phyloP scores from a whole-genome alignment of 495 filamentous ascomycete genomes.

The Hypomontagnella submonticulosa region DNA sequence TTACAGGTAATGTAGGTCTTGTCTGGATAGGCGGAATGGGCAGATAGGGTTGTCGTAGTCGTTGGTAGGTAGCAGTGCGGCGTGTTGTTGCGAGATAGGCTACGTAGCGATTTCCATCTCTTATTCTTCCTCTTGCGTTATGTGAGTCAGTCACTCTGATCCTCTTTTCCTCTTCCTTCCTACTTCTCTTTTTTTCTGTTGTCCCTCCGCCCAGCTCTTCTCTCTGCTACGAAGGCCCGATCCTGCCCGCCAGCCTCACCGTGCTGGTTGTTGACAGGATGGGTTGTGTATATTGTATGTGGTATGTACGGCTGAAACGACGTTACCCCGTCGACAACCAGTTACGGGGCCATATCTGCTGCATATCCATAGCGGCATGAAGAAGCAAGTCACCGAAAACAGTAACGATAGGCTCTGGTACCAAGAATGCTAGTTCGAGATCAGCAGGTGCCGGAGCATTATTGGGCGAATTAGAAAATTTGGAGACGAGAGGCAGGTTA shows the following conservation, averaged over 20 bases:
- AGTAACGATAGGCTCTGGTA: slow-evolving; percentile 38
- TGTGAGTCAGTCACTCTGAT: slow-evolving; percentile 33
- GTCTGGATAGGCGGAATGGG: too few species aligned
- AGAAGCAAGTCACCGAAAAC: slow-evolving; percentile 28
- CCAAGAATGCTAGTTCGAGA: slow-evolving; percentile 28
- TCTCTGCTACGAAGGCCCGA: not conserved
- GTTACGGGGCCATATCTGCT: slow-evolving; percentile 25
- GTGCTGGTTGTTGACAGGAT: not conserved
- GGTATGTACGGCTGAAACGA: slow-evolving; percentile 22
- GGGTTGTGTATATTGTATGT: too few species aligned
- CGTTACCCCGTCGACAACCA: slow-evolving; percentile 6
- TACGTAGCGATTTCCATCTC: slow-evolving; percentile 25
- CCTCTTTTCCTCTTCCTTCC: not conserved
- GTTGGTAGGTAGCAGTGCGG: slow-evolving; percentile 31
- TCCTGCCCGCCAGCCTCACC: slow-evolving; percentile 7
- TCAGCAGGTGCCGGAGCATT: slow-evolving; percentile 37
- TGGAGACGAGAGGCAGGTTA: slow-evolving; percentile 12
- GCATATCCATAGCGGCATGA: slow-evolving; percentile 7
- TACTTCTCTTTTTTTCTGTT: not conserved
- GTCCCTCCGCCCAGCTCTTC: not conserved
- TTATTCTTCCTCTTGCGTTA: slow-evolving; percentile 1
- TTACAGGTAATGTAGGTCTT: slow-evolving; percentile 8
- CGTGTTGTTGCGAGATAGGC: slow-evolving; percentile 42
- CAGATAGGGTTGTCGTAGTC: slow-evolving; percentile 5
- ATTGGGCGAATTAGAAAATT: slow-evolving; percentile 32